Base-by-base conservation (phyloP, 345 rosid genomes). In the Luvunga scandens region DNA sequence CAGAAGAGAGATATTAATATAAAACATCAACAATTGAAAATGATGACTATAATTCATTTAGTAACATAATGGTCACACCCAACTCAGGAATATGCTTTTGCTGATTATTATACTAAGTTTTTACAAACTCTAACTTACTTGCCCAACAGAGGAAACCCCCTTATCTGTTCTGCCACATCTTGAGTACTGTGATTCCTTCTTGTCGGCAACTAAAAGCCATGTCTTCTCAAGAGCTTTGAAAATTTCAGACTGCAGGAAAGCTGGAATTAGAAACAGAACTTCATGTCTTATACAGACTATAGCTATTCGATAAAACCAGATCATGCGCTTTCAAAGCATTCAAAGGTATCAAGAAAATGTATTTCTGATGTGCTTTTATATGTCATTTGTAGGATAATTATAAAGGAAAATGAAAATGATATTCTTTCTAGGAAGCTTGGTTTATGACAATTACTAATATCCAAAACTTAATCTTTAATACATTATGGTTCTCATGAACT, bases 91-190 rank as follows among this genome's bases (percentile, higher is more conserved):
- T 34, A 60, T 24, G 36, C 34, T 59, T 70, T 24, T 14, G 67
- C 56, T 25, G 13, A 74, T 62, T 16, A 27, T 28, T 22, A 28
- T 42, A 2, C 42, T 27, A 72, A 13, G 66, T 73, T 73, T 73
- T 42, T 36, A 73, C 21, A 19, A 39, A 62, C 69, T 63, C 61
- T 45, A 87, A 82, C 86, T 85, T 78, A 96, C 99, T 85, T 94
- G 98, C 48, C 98, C 99, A 83, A 91, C 90, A 14, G 99, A 90
- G 9, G 99, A 96, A 79, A 94, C 98, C 78, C 98, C 99, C 82
- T 78, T 94, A 85, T 94, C 98, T 27, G 99, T 96, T 84, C 98
- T 91, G 72, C 97, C 98, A 56, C 99, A 96, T 84, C 99, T 88
- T 25, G 97, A 96, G 85, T 96, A 94, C 67, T 75, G 88, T 78